Evolutionary conservation across 2,329 filamentous ascomycete genomes (phyloP).

Genomic region (Trichoderma arundinaceum): DNA sequence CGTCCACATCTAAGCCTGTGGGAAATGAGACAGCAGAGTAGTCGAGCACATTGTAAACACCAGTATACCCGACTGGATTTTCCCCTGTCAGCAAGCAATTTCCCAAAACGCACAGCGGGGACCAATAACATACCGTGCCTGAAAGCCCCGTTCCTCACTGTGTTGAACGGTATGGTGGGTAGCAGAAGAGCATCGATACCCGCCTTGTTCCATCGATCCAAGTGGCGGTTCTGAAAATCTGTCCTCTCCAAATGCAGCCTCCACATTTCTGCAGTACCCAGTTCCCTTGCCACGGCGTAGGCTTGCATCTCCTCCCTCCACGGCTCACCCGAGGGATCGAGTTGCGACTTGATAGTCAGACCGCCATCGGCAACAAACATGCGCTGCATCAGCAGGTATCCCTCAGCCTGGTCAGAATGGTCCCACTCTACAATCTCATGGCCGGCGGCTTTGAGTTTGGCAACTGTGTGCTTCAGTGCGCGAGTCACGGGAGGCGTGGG

Average conservation of each 20-base stretch:
- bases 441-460: conserved; percentile 51
- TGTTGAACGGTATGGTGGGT: conserved; percentile 56
- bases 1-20: conserved; percentile 50
- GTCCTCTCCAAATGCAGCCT: conserved; percentile 53
- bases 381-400: conserved; percentile 46
- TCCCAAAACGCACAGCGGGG: neutral
- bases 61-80: conserved; percentile 54
- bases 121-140: conserved; percentile 47
- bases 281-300: conserved; percentile 45
- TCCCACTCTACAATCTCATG: conserved; percentile 61
- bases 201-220: conserved; percentile 53
- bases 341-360: conserved; percentile 46
- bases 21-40: conserved; percentile 56
- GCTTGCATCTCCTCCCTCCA: conserved; percentile 47
- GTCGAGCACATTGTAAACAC: conserved; percentile 57
- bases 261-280: conserved; percentile 55
- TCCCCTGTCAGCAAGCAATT: conserved; percentile 9
- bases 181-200: conserved; percentile 67
- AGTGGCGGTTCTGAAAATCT: conserved; percentile 53
- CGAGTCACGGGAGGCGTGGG: conserved; percentile 70
- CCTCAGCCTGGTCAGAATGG: conserved; percentile 49
- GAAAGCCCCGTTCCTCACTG: conserved; percentile 51
- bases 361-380: conserved; percentile 59
- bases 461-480: conserved; percentile 55
- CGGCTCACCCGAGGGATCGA: conserved; percentile 52